Base-by-base conservation (phyloP, 148 eudicot genomes). In the Arctostaphylos glauca region DNA sequence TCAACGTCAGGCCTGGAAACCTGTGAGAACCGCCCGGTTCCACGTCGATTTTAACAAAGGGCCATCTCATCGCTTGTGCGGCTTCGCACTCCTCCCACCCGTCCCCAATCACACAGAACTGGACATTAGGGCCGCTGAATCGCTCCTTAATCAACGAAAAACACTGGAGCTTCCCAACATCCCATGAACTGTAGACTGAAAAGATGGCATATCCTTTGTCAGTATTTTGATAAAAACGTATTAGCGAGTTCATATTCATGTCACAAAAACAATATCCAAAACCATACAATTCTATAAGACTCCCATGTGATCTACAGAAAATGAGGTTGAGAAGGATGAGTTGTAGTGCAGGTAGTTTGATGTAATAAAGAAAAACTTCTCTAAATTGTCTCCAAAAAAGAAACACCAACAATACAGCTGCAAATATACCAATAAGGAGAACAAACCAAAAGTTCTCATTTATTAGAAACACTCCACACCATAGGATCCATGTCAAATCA, bases 51-150 rank as follows among this genome's bases (percentile, higher is more conserved):
- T 94, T 88, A 68, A 96, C 95, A 84, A 92, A 96, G 2, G 98
- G 98, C 98, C 97, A 96, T 87, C 85, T 88, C 90, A 91, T 83
- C 25, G 83, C 68, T 85, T 96, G 89, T n/a, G 98, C 96, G 64
- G 97, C 98, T 87, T 91, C 94, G 83, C 98, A 92, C 88, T 96
- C 98, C 88, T 96, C 98, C 94, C 96, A 91, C 31, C 98, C 95
- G 78, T 96, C 98, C 64, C 98, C 98, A 50, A 96, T 96, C 54
- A 86, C 98, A 67, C 98, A 96, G 78, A 93, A 96, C 88, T 87
- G 91, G 72, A 93, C 90, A 70, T 94, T 86, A 14, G 93, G 89
- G 67, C 93, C 92, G 47, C 76, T 68, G 84, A 91, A 94, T 44
- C 98, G 93, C 86, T 94, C 91, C 81, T 76, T 92, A 76, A 96